Percentiles rank a stretch among this genome's conserved stretches.
Conservation (phyloP, 2,329 filamentous ascomycete genomes). For the Ophioceras dolichostomum region DNA sequence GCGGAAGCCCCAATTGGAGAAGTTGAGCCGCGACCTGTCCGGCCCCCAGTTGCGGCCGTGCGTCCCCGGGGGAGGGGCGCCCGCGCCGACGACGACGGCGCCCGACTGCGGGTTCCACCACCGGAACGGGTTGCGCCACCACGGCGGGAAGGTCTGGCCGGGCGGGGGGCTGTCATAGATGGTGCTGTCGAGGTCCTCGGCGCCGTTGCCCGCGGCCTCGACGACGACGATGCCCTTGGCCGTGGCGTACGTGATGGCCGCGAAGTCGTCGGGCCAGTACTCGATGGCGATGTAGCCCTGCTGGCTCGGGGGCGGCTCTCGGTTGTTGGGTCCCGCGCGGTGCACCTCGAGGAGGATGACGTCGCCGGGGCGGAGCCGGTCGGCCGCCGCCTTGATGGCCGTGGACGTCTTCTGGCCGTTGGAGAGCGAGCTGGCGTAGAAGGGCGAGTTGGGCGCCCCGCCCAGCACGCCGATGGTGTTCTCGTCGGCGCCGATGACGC, state of each 20-base stretch:
- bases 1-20: background rate
- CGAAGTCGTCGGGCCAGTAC: background rate
- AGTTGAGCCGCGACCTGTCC: background rate
- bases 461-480: background rate
- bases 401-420: background rate
- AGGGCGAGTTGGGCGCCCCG: background rate
- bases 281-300: background rate
- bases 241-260: background rate
- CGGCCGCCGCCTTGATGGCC: background rate
- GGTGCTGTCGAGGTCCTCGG: background rate
- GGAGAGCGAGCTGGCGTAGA: background rate
- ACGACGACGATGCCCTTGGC: background rate
- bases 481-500: background rate
- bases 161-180: background rate
- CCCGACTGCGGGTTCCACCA: background rate
- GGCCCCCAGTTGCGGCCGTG: constrained; percentile 1
- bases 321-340: background rate
- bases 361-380: background rate
- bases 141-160: background rate
- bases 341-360: background rate
- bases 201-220: background rate
- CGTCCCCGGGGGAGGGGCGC: background rate
- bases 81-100: background rate
- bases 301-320: background rate
- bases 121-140: background rate